These are phyloP conservation scores for Apiotrichum montevideense DNA, from an alignment of 1,284 basidiomycete genomes.

Conservation along the genomic window DNA sequence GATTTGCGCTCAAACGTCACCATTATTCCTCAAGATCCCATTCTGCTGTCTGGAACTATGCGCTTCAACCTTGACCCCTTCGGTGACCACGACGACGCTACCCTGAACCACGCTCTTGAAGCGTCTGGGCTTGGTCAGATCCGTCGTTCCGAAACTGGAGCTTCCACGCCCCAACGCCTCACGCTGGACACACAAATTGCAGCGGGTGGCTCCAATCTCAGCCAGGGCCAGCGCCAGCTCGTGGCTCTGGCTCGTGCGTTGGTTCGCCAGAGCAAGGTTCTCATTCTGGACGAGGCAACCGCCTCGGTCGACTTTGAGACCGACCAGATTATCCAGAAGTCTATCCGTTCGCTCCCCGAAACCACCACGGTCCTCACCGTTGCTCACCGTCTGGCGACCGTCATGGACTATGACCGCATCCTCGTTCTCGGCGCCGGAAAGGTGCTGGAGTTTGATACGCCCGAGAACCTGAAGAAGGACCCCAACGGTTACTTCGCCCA, in stretches of 20 bases:
- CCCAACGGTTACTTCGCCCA: constrained; percentile 54
- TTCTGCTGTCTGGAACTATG: constrained; percentile 67
- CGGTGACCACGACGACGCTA: constrained; percentile 62
- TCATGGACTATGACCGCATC: constrained; percentile 53
- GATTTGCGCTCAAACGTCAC: constrained; percentile 52
- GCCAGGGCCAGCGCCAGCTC: constrained; percentile 66
- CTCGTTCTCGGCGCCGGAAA: constrained; percentile 52
- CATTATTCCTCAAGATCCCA: constrained; percentile 59
- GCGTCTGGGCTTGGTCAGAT: constrained; percentile 46
- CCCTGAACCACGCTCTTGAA: constrained; percentile 52
- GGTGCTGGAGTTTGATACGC: constrained; percentile 55
- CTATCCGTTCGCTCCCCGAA: constrained; percentile 48
- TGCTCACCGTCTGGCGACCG: constrained; percentile 50
- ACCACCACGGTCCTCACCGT: constrained; percentile 47
- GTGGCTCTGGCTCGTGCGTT: constrained; percentile 54
- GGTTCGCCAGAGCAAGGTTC: constrained; percentile 50
- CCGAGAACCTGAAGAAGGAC: constrained; percentile 55
- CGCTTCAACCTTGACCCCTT: constrained; percentile 73
- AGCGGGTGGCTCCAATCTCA: constrained; percentile 57
- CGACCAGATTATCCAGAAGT: constrained; percentile 50
- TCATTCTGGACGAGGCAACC: constrained; percentile 54
- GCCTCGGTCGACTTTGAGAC: constrained; percentile 48
- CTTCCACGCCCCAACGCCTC: constrained; percentile 36
- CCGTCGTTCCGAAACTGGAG: constrained; percentile 22
- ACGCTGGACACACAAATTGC: constrained; percentile 45